Evolutionary conservation across 495 filamentous ascomycete species (phyloP), one percentile per base, ranked within the genome.

Genomic region (Aspergillus kassunensis): DNA sequence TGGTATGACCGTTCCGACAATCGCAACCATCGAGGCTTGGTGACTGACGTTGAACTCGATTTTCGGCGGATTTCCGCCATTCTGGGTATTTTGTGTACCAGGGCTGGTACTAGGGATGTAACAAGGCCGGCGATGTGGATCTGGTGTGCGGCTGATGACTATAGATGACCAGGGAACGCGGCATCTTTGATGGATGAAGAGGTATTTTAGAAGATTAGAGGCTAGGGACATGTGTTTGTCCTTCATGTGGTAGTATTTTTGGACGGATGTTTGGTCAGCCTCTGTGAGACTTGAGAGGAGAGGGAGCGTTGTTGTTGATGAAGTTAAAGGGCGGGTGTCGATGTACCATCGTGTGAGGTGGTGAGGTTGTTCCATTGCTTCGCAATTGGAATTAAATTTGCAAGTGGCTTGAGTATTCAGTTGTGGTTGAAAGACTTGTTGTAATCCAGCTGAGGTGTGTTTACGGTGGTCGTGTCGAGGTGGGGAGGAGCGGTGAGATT

Each of bases 11-110:
- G 68, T 69, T 30, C 82, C 84, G 4, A 81, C 76, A 4, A 89
- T 60, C 5, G 80, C 77, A 9, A 92, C 89, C 10, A 96, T 67
- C 0, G 88, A 88, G 12, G 85, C 87, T 65, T 96, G 91, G 62
- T 96, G 91, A 46, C 82, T 87, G 48, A 96, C 87, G 63, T 96
- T 96, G 78, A 96, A 96, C 49, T 87, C 79, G 15, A 92, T 73
- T 20, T 69, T 66, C 1, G 57, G 12, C 41, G 35, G n/a, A n/a
- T n/a, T n/a, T n/a, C n/a, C n/a, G 16, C 15, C 5, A 44, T 65
- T 45, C 10, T 42, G 15, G 10, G 19, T 13, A 13, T 44, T 7
- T 13, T 44, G 58, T 0, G 62, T 21, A 21, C 3, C 18, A 9
- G 19, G n/a, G 19, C 3, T 16, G 18, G 24, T 1, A 1, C 24